Percentiles rank a stretch among this genome's conserved stretches.
Evolutionary conservation across 2,329 filamentous ascomycete species (phyloP).

Genomic region (Clonostachys rhizophaga): DNA sequence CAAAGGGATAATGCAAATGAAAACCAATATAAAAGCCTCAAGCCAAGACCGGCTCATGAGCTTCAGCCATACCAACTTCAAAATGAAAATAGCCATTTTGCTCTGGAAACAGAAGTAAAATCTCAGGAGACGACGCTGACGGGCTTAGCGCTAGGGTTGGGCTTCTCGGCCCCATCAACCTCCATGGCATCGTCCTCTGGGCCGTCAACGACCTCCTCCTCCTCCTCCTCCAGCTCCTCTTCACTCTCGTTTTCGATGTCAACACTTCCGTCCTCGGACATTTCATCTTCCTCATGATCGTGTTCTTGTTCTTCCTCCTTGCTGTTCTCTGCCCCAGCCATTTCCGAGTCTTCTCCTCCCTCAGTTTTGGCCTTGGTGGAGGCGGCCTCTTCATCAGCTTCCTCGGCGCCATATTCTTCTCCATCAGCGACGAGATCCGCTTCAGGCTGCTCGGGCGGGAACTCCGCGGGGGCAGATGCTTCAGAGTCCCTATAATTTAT

Average conservation of each 20-base stretch:
- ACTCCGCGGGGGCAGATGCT: constrained; percentile 91
- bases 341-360: constrained; percentile 62
- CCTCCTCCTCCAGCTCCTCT: constrained; percentile 66
- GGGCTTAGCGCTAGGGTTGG: constrained; percentile 21
- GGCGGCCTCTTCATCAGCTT: constrained; percentile 68
- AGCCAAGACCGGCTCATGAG: too few species aligned
- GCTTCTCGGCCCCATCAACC: constrained; percentile 35
- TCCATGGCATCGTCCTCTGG: constrained; percentile 44
- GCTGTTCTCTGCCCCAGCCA: constrained; percentile 63
- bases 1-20: too few species aligned
- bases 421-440: constrained; percentile 84
- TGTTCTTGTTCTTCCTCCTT: constrained; percentile 24
- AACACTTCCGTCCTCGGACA: constrained; percentile 71
- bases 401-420: constrained; percentile 86
- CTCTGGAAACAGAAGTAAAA: too few species aligned
- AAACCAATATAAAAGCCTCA: too few species aligned
- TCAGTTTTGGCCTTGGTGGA: constrained; percentile 46
- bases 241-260: constrained; percentile 75
- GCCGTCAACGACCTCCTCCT: constrained; percentile 48
- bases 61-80: too few species aligned
- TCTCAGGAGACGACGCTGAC: constrained; percentile 25
- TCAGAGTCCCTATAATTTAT: constrained; percentile 82
- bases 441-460: constrained; percentile 95
- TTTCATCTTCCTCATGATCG: constrained; percentile 58
- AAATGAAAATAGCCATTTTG: too few species aligned